Evolutionary conservation across 2,329 filamentous ascomycete genomes (phyloP), one percentile per base, ranked within the genome.

Genomic region (Plectosphaerella cucumerina): DNA sequence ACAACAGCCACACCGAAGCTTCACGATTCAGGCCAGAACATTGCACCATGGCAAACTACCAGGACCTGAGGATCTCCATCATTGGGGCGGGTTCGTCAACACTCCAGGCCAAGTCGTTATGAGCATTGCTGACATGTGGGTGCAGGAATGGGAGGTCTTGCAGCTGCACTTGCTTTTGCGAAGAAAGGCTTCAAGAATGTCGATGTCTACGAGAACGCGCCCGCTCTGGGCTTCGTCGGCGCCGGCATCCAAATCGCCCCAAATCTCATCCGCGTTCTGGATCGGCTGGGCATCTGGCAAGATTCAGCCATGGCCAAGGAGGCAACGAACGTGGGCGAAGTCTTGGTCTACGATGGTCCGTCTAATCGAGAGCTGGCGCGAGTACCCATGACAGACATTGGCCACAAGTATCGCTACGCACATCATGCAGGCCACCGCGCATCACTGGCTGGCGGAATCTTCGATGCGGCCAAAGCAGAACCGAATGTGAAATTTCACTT

Each of bases 161-260:
- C 86, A 51, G 78, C 76, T 47, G 87, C 88, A 6, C 76, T 93
- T 35, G 81, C 87, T 11, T 78, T 92, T 31, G 87, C 88, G 35
- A 87, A 86, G 69, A 83, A 85, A 60, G 89, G 89, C 11, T 91
- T 92, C 69, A 80, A 75, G 56, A 72, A 86, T 51, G 85, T 93
- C 61, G 75, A 85, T 49, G 81, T 93, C 46, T 92, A 84, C 65
- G 89, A 93, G 64, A 80, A 77, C 37, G 87, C 87, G 0, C 80
- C 84, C 5, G 80, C 83, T 56, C 76, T 93, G 4, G 88, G 88
- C 5, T 93, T 92, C 59, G 88, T 93, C 1, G 89, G 89, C 20
- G 89, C 89, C 1, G 89, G 89, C 5, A 92, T 94, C 57, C 89
- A 94, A 65, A 76, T 93, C 50, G 87, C 89, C 1, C 89, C 89